These are phyloP conservation scores for Capsicum baccatum DNA, from an alignment of 257 asterid genomes.

Conservation along the genomic window DNA sequence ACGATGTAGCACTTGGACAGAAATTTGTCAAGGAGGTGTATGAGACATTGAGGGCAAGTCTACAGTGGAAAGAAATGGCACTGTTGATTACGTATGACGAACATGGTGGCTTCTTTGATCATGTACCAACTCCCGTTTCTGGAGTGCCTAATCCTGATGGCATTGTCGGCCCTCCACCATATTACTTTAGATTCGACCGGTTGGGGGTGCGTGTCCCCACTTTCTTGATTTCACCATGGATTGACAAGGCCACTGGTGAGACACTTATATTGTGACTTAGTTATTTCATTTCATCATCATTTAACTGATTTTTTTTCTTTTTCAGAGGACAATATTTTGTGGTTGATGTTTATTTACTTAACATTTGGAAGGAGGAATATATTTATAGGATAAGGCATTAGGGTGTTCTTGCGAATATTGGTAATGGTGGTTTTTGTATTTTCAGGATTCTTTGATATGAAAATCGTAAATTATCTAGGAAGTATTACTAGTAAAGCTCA, in stretches of 20 bases:
- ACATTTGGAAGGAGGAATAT: no score
- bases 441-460: background rate
- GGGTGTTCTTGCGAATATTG: background rate
- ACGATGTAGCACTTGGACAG: conserved; percentile 89
- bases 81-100: conserved; percentile 90
- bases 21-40: conserved; percentile 96
- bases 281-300: background rate
- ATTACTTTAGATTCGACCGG: conserved; percentile 74
- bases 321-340: no score
- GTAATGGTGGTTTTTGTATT: background rate
- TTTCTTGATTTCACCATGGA: conserved; percentile 87
- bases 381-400: no score
- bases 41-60: conserved; percentile 83
- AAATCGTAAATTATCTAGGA: background rate
- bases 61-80: conserved; percentile 96
- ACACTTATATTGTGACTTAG: background rate
- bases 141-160: conserved; percentile 99
- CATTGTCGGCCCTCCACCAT: conserved; percentile 89
- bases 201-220: conserved; percentile 97
- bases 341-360: no score
- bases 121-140: conserved; percentile 85
- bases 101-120: conserved; percentile 96
- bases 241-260: conserved; percentile 87
- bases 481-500: background rate
- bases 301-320: no score